Percentiles rank a stretch among this genome's conserved stretches.
Evolutionary conservation across 805 yeast genomes (phyloP).

Genomic region (Torulaspora franciscae): DNA sequence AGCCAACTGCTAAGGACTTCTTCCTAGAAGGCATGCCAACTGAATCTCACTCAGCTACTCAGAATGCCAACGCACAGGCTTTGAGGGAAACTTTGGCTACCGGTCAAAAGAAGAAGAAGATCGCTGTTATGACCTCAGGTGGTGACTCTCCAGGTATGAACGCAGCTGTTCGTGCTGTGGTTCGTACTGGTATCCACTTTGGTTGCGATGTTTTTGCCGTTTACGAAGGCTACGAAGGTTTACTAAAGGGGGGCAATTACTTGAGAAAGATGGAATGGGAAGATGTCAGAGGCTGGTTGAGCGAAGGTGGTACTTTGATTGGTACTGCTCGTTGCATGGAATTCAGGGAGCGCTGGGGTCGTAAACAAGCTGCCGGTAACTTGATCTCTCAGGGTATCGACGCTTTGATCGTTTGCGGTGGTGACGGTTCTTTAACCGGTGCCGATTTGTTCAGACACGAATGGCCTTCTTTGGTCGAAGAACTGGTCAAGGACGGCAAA

Average conservation of each 20-base stretch:
- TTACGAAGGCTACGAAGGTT: constrained; percentile 92
- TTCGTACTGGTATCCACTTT: constrained; percentile 79
- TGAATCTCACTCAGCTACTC: constrained; percentile 15
- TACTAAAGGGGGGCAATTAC: constrained; percentile 77
- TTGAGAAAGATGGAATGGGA: constrained; percentile 83
- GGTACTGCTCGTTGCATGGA: constrained; percentile 93
- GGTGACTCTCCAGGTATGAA: constrained; percentile 99
- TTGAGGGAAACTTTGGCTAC: constrained; percentile 19
- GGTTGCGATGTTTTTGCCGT: constrained; percentile 91
- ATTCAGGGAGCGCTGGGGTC: constrained; percentile 80
- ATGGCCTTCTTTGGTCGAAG: constrained; percentile 85
- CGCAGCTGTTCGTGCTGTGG: constrained; percentile 92
- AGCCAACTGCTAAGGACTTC: constrained; percentile 26
- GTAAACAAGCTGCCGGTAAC: constrained; percentile 77
- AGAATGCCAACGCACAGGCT: constrained; percentile 21
- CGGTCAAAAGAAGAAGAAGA: constrained; percentile 35
- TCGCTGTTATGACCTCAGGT: constrained; percentile 97
- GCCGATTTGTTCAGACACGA: constrained; percentile 91
- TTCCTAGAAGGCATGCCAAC: constrained; percentile 17
- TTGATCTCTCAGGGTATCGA: constrained; percentile 86
- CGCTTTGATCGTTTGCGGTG: constrained; percentile 94
- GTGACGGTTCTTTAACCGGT: constrained; percentile 97
- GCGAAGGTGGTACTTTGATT: constrained; percentile 90
- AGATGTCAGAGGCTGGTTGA: constrained; percentile 90
- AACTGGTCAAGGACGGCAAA: constrained; percentile 52